Evolutionary conservation across 768 basidiomycete species (phyloP), one percentile per base, ranked within the genome.

Genomic region (Pholiota microspora): DNA sequence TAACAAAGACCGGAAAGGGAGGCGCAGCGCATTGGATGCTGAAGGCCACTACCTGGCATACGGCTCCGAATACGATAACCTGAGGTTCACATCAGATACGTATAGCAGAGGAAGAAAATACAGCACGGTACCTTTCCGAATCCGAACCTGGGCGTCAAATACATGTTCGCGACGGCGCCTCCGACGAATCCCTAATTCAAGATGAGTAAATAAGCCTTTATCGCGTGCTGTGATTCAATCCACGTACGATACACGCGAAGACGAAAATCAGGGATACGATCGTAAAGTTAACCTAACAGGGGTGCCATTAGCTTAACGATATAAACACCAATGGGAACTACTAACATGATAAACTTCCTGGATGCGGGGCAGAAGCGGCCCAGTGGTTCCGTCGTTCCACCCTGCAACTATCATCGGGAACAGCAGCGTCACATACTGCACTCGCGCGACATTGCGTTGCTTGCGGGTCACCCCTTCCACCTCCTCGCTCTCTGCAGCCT

Each of bases 331-430:
- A 18, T 10, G 38, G 3, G 28, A n/a, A 23, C 27, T 23, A 46
- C 63, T 81, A 79, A 62, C 79, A 70, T 51, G 59, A 61, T 73
- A 89, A 73, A 60, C 76, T 6, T 68, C 66, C 63, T 88, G 88
- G 47, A 92, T 85, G 15, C 82, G 75, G 1, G 88, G 91, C 2
- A 92, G 68, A 15, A 93, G 70, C 0, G 91, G 89, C 1, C 90
- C 90, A 7, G 81, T 81, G 0, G 84, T 79, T n/a, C 83, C 85
- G 63, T 90, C 90, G 61, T 86, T 89, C 88, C 89, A 92, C 13
- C 90, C 90, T 12, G 77, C 77, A 3, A 88, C 67, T 55, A 85
- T 82, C 47, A 86, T 49, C 16, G 73, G 68, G 70, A 75, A 82
- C 59, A 83, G 86, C 35, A 84, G 67, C 1, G 82, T 67, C 13